A percentile compares a stretch with the other conserved stretches of the same genome.
Conservation (phyloP, 768 basidiomycete species). For the Suillus subaureus region DNA sequence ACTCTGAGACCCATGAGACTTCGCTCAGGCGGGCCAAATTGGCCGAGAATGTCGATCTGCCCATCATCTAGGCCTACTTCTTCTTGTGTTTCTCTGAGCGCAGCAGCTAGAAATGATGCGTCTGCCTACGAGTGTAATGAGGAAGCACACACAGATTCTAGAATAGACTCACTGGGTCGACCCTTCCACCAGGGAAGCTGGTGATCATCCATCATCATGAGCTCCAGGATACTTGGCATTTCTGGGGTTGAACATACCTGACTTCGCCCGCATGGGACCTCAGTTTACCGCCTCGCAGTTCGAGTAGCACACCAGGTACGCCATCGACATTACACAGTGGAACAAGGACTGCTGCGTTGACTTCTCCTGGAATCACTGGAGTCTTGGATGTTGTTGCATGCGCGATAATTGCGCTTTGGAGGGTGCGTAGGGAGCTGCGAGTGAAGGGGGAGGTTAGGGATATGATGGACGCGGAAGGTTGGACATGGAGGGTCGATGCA, state of each 20-base stretch:
- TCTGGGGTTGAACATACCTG: slow-evolving; percentile 50
- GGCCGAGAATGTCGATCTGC: slow-evolving; percentile 65
- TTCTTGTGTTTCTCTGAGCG: slow-evolving; percentile 1
- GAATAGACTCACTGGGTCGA: slow-evolving; percentile 50
- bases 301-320: slow-evolving; percentile 68
- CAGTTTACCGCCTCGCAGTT: slow-evolving; percentile 65
- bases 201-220: not conserved
- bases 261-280: slow-evolving; percentile 82
- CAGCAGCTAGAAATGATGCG: not conserved
- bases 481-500: slow-evolving; percentile 9
- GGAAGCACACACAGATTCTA: not conserved
- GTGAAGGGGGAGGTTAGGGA: slow-evolving; percentile 42
- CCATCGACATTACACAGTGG: slow-evolving; percentile 76
- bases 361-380: slow-evolving; percentile 29
- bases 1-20: not conserved
- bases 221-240: not conserved
- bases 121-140: not conserved
- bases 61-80: not conserved
- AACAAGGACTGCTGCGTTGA: slow-evolving; percentile 71
- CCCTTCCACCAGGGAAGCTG: slow-evolving; percentile 77
- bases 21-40: slow-evolving; percentile 61
- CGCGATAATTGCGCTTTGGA: not conserved
- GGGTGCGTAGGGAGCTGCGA: slow-evolving; percentile 29
- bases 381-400: slow-evolving; percentile 11
- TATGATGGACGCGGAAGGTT: slow-evolving; percentile 18